phyloP scores from a whole-genome alignment of 1,284 basidiomycete species.

The Sporisorium scitamineum region DNA sequence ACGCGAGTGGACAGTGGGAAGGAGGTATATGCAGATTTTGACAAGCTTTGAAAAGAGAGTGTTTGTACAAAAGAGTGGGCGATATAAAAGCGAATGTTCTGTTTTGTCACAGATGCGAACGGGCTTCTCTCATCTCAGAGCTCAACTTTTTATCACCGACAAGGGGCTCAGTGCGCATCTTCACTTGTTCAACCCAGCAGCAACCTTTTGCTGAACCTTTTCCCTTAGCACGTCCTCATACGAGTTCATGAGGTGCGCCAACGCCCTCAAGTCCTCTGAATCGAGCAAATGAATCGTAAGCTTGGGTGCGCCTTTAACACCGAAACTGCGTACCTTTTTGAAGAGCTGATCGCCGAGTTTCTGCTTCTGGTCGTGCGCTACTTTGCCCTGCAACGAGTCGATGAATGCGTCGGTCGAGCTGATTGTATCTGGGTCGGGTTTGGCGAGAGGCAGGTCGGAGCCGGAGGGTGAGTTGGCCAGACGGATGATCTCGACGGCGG shows the following conservation, averaged over 20 bases:
- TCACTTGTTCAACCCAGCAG: slow-evolving; percentile 47
- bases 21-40: neutral
- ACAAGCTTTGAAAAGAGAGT: neutral
- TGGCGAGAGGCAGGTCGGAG: slow-evolving; percentile 77
- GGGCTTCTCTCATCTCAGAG: too few species aligned
- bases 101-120: too few species aligned
- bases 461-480: slow-evolving; percentile 73
- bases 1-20: neutral
- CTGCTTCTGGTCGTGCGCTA: slow-evolving; percentile 81
- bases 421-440: slow-evolving; percentile 78
- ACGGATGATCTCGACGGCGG: slow-evolving; percentile 74
- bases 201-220: slow-evolving; percentile 61
- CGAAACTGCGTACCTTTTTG: slow-evolving; percentile 81
- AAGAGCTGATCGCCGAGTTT: slow-evolving; percentile 71
- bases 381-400: slow-evolving; percentile 77
- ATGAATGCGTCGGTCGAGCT: slow-evolving; percentile 82
- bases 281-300: slow-evolving; percentile 80
- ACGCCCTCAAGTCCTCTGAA: slow-evolving; percentile 82
- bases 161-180: too few species aligned
- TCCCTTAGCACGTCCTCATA: slow-evolving; percentile 84
- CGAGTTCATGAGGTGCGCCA: slow-evolving; percentile 87
- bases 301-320: slow-evolving; percentile 77
- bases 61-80: neutral
- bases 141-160: too few species aligned
- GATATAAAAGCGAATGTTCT: neutral